Percentiles rank a stretch among this genome's conserved stretches.
phyloP scores from a whole-genome alignment of 2,329 filamentous ascomycete species.

The Tympanopsis confertula region DNA sequence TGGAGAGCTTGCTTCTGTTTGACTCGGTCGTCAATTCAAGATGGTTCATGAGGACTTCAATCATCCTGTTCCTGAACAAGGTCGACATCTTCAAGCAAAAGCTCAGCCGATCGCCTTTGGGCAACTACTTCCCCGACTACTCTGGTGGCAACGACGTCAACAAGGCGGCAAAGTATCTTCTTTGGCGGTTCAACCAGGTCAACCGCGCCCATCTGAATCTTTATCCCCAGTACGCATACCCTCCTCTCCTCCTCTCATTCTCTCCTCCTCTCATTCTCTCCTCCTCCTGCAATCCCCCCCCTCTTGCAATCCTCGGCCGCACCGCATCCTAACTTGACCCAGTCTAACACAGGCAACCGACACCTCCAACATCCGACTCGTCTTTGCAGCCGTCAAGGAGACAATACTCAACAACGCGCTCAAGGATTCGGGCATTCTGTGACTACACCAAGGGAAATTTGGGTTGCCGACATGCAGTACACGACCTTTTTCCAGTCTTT shows the following conservation, averaged over 20 bases:
- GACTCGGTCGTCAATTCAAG: constrained; percentile 97
- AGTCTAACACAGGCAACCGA: constrained; percentile 98
- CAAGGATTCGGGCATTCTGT: constrained; percentile 94
- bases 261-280: constrained; percentile 1
- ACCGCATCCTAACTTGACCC: constrained; percentile 8
- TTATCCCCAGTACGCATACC: constrained; percentile 76
- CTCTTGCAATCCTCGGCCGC: not conserved
- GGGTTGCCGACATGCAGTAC: too few species aligned
- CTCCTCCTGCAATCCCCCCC: not conserved
- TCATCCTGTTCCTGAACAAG: constrained; percentile 97
- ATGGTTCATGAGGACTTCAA: constrained; percentile 98
- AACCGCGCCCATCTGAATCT: constrained; percentile 91
- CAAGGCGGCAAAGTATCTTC: constrained; percentile 89
- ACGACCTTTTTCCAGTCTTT: too few species aligned
- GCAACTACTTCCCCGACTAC: constrained; percentile 96
- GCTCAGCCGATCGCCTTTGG: constrained; percentile 74
- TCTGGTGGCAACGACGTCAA: constrained; percentile 96
- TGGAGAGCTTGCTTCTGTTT: constrained; percentile 92
- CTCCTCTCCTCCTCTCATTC: not conserved
- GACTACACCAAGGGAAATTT: constrained; percentile 17
- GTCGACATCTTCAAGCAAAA: constrained; percentile 97
- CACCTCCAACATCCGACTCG: constrained; percentile 92
- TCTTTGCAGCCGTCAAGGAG: constrained; percentile 97
- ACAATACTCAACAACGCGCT: constrained; percentile 96
- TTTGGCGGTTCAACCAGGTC: constrained; percentile 98